Conservation (phyloP, 208 protist genomes). For the Crithidia thermophila region DNA sequence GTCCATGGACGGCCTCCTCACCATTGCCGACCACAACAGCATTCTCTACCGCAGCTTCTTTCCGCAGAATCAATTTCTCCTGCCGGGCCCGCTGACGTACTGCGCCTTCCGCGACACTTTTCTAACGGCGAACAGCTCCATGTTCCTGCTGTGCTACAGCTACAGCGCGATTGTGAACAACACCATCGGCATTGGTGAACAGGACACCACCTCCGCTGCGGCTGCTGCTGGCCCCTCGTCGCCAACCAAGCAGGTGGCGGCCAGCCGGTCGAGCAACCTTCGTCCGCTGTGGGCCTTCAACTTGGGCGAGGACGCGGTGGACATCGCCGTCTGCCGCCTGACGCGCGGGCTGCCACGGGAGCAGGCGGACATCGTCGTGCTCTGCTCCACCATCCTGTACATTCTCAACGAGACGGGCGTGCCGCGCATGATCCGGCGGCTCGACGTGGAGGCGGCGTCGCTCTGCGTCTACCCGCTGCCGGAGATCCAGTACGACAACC, state of each 20-base stretch:
- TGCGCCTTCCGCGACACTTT: conserved; percentile 52
- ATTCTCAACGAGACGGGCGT: conserved; percentile 61
- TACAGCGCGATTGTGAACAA: conserved; percentile 64
- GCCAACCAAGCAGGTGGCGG: background rate
- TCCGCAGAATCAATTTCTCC: conserved; percentile 73
- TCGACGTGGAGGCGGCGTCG: conserved; percentile 76
- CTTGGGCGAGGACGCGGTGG: conserved; percentile 88
- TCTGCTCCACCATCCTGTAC: conserved; percentile 81
- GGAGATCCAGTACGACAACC: conserved; percentile 54
- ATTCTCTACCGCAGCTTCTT: conserved; percentile 76
- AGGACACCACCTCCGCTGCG: background rate
- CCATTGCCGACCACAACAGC: conserved; percentile 86
- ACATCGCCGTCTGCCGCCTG: conserved; percentile 67
- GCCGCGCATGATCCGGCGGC: conserved; percentile 47
- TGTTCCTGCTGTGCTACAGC: conserved; percentile 84
- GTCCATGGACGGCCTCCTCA: conserved; percentile 90
- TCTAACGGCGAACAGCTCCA: conserved; percentile 80
- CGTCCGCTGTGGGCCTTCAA: conserved; percentile 73
- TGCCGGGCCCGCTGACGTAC: conserved; percentile 81
- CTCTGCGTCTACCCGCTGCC: conserved; percentile 69
- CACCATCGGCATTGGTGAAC: conserved; percentile 18
- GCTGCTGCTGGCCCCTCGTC: background rate
- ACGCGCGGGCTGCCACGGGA: conserved; percentile 38
- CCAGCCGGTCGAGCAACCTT: conserved; percentile 13
- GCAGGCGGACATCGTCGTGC: conserved; percentile 77